A percentile compares a stretch with the other conserved stretches of the same genome.
These are phyloP conservation scores for Lasiosphaeria miniovina DNA, from an alignment of 495 filamentous ascomycete species.

Conservation along the genomic window DNA sequence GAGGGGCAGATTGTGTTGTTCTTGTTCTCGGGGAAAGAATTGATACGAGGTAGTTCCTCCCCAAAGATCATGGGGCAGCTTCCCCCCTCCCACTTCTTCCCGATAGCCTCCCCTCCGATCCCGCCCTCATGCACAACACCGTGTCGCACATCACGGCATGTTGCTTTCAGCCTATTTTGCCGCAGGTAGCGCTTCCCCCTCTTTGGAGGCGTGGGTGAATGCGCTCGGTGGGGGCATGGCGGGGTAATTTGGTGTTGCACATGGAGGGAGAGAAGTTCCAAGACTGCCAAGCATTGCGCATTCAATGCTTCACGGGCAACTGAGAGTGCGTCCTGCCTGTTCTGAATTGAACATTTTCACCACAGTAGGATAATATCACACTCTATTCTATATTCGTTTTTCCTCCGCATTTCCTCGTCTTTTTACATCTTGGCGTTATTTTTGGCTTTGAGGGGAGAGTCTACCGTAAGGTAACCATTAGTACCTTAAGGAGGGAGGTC, in stretches of 20 bases:
- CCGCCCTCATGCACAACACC: conserved; percentile 8
- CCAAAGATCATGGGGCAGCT: not conserved
- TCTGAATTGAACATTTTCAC: too few species aligned
- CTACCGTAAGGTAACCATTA: too few species aligned
- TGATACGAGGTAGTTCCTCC: not conserved
- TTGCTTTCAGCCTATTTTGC: conserved; percentile 31
- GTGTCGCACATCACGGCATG: conserved; percentile 27
- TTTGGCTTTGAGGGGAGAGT: too few species aligned
- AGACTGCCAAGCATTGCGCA: too few species aligned
- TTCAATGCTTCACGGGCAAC: too few species aligned
- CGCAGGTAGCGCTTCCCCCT: conserved; percentile 14
- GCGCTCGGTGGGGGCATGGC: not conserved
- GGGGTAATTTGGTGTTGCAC: not conserved
- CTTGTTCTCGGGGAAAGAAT: not conserved
- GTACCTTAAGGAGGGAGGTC: too few species aligned
- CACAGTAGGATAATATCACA: too few species aligned
- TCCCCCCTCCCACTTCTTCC: not conserved
- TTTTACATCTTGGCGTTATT: too few species aligned
- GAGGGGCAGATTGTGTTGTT: conserved; percentile 5
- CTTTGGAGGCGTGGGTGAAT: conserved; percentile 11
- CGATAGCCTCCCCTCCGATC: not conserved
- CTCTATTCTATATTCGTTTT: too few species aligned
- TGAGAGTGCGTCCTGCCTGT: too few species aligned
- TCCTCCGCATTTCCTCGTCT: too few species aligned
- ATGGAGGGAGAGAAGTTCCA: not conserved